Base-by-base conservation (phyloP, 1,284 basidiomycete genomes). In the Austroboletus niveus region DNA sequence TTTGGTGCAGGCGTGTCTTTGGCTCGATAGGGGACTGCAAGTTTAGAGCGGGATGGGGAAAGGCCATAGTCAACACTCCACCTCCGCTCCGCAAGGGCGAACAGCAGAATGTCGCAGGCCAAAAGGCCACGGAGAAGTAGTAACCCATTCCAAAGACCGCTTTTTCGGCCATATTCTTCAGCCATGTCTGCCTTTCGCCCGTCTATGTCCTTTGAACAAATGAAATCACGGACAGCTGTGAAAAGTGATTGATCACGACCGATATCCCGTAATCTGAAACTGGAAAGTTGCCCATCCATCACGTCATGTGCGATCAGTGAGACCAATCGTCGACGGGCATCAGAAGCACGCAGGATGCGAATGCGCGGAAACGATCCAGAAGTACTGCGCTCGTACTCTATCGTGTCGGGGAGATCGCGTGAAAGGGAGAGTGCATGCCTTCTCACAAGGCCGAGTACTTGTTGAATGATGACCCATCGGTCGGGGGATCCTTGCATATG, bases 31-130 rank as follows among this genome's bases (percentile, higher is more conserved):
- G 40, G 40, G 15, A 41, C 40, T 2, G 40, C 40, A 27, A 41
- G 22, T 22, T 14, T 14, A 2, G 78, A 70, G 11, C 78, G 72
- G 3, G 35, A 57, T 5, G 54, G 59, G 48, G 27, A 29, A 29
- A 78, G 66, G 0, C 78, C 78, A 56, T 75, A 79, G 51, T 80
- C 73, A 12, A 80, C 76, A 31, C 76, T 60, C 72, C 74, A 80
- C 15, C 75, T 69, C 52, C 69, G 69, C 27, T 73, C 68, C 40
- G 63, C 65, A 5, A 80, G 60, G 17, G 63, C 64, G 52, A 73
- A 72, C 5, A 61, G 38, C 2, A 79, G 57, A 8, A 79, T 66
- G 1, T 73, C 73, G n/a, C 65, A 61, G 0, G 66, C 72, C 12
- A 80, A 48, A 8, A 75, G 64, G 4, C 78, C 77, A 8, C 76